phyloP scores from a whole-genome alignment of 2,329 filamentous ascomycete species.

The Tympanopsis confertula region DNA sequence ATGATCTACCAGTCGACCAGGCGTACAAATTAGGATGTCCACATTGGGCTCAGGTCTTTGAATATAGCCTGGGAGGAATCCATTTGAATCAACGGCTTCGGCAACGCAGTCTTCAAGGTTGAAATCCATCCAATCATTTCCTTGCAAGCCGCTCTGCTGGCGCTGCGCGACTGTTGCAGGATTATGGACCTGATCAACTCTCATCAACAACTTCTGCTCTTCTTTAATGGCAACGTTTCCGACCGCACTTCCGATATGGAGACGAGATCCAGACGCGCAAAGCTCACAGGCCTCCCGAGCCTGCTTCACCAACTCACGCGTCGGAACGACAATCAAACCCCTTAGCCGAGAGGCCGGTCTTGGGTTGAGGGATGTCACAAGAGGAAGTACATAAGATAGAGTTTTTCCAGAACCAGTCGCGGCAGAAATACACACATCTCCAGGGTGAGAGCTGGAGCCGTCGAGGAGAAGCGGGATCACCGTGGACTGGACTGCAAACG shows the following conservation, averaged over 20 bases:
- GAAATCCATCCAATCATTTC: conserved; percentile 1
- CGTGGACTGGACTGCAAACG: conserved; percentile 70
- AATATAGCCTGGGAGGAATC: conserved; percentile 41
- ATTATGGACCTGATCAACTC: conserved; percentile 40
- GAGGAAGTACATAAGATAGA: conserved; percentile 76
- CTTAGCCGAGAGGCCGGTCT: conserved; percentile 55
- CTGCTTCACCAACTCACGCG: conserved; percentile 79
- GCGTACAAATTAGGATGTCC: conserved; percentile 83
- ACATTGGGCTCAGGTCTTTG: conserved; percentile 58
- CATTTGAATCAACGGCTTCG: background rate
- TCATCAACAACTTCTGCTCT: conserved; percentile 65
- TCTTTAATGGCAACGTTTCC: conserved; percentile 73
- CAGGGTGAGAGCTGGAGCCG: conserved; percentile 44
- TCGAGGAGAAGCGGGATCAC: conserved; percentile 71
- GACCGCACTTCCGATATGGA: conserved; percentile 40
- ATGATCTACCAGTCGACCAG: conserved; percentile 84
- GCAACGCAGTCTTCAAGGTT: background rate
- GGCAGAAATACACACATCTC: conserved; percentile 81
- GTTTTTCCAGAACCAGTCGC: conserved; percentile 96
- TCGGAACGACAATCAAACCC: conserved; percentile 79
- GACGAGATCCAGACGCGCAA: conserved; percentile 52
- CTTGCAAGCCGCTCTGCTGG: background rate
- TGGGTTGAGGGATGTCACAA: conserved; percentile 65
- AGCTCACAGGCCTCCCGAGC: conserved; percentile 68
- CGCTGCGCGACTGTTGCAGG: background rate